Base-by-base conservation (phyloP, 805 yeast genomes). In the Lachancea kluyveri region DNA sequence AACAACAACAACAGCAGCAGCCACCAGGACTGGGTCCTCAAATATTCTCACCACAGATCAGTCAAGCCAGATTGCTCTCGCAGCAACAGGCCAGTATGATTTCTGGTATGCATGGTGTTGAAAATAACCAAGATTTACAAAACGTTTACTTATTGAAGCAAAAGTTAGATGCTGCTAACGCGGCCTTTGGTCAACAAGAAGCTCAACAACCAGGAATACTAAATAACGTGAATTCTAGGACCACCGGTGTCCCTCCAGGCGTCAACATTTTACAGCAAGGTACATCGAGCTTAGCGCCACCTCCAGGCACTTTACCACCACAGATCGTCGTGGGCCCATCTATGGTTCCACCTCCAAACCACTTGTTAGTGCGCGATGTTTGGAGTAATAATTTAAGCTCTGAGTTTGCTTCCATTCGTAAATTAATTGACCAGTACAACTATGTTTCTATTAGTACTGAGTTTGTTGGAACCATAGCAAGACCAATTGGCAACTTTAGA, bases 401-500 rank as follows among this genome's bases (percentile, higher is more conserved):
- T 34, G 92, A 81, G 48, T 75, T 81, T 57, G 70, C 68, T 37
- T 59, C 70, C 8, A 71, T 82, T 30, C 67, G 87, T 40, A 68
- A 70, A 31, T 64, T 80, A 18, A 65, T 77, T 24, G 71, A 65
- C 32, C 53, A 48, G 21, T 77, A 70, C 46, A 71, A 76, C 34
- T 65, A 68, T 43, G 71, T 81, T 16, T 71, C 84, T 3, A 72
- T 87, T 37, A 88, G 87, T 46, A 87, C 94, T 28, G 97, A 92
- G 57, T 87, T 92, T 52, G 96, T 96, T 0, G 98, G 98, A 0
- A 84, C 94, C 14, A 80, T 90, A 17, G 95, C 95, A 3, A 73
- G 98, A 47, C 98, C 98, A 10, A 83, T 92, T 39, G 98, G 98
- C 12, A 76, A 84, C 12, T 92, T 92, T 60, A 76, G 85, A 47